These are phyloP conservation scores for Aspergillus oerlinghausenensis DNA, from an alignment of 2,329 filamentous ascomycete species.

Conservation along the genomic window DNA sequence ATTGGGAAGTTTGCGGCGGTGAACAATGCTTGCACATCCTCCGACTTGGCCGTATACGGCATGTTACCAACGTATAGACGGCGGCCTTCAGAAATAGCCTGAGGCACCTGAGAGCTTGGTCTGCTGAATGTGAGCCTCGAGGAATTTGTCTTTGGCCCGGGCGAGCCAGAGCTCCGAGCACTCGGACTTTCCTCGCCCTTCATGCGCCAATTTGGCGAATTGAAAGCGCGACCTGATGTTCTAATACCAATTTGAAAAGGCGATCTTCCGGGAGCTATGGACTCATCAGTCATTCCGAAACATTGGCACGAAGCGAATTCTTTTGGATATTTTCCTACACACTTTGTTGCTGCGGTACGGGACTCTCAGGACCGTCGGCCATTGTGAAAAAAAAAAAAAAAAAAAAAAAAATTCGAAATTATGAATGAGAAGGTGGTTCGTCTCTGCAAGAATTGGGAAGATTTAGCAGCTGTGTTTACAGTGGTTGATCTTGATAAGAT, in stretches of 20 bases:
- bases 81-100: slow-evolving; percentile 38
- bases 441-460: neutral
- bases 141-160: slow-evolving; percentile 24
- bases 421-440: neutral
- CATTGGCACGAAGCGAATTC: neutral
- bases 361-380: slow-evolving; percentile 27
- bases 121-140: slow-evolving; percentile 29
- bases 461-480: neutral
- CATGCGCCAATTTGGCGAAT: slow-evolving; percentile 39
- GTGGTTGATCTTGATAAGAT: neutral
- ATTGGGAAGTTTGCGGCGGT: slow-evolving; percentile 33
- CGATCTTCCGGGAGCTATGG: slow-evolving; percentile 27
- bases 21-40: slow-evolving; percentile 49
- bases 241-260: slow-evolving; percentile 30
- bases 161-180: slow-evolving; percentile 22
- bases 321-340: slow-evolving; percentile 19
- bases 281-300: slow-evolving; percentile 14
- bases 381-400: slow-evolving; percentile 22
- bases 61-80: slow-evolving; percentile 54
- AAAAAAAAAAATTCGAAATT: neutral
- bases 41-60: slow-evolving; percentile 49
- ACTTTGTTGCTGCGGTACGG: slow-evolving; percentile 30
- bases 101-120: slow-evolving; percentile 28
- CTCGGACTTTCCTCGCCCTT: slow-evolving; percentile 36
- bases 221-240: slow-evolving; percentile 35